Percentiles rank a stretch among this genome's conserved stretches.
Conservation (phyloP, 192 early-diverging fungal genomes). For the Umbelopsis vinacea region DNA sequence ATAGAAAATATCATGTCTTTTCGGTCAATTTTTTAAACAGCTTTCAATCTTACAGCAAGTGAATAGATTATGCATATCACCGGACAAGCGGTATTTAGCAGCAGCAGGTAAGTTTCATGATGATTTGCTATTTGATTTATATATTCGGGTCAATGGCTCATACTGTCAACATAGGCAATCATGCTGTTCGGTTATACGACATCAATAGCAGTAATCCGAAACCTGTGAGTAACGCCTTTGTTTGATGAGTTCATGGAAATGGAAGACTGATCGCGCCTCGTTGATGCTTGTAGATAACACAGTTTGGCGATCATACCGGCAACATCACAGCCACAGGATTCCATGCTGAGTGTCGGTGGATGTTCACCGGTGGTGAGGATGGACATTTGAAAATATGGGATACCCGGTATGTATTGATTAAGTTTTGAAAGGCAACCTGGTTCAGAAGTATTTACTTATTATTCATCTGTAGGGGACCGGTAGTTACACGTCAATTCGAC, state of each 20-base stretch:
- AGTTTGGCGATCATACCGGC: constrained; percentile 64
- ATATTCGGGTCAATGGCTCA: not conserved
- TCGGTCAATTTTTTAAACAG: not conserved
- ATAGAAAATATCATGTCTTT: not conserved
- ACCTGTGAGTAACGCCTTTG: constrained; percentile 52
- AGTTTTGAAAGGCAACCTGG: not conserved
- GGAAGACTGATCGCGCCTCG: no score
- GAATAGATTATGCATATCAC: constrained; percentile 83
- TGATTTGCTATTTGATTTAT: not conserved
- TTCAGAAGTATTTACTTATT: constrained; percentile 1
- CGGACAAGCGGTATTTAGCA: constrained; percentile 84
- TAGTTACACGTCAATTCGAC: constrained; percentile 58
- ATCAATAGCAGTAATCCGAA: constrained; percentile 79
- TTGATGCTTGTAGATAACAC: constrained; percentile 38
- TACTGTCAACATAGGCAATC: constrained; percentile 63
- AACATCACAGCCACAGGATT: constrained; percentile 68
- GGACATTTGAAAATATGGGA: constrained; percentile 83
- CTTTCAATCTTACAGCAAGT: constrained; percentile 67
- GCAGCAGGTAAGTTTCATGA: constrained; percentile 66
- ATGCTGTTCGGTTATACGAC: constrained; percentile 82
- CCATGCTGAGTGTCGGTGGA: constrained; percentile 73
- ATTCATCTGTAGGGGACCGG: constrained; percentile 49
- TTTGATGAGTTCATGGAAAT: not conserved
- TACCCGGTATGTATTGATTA: constrained; percentile 54
- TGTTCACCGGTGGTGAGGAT: constrained; percentile 81